Evolutionary conservation across 2,329 filamentous ascomycete species (phyloP), one percentile per base, ranked within the genome.

Genomic region (Albifimbria verrucaria): DNA sequence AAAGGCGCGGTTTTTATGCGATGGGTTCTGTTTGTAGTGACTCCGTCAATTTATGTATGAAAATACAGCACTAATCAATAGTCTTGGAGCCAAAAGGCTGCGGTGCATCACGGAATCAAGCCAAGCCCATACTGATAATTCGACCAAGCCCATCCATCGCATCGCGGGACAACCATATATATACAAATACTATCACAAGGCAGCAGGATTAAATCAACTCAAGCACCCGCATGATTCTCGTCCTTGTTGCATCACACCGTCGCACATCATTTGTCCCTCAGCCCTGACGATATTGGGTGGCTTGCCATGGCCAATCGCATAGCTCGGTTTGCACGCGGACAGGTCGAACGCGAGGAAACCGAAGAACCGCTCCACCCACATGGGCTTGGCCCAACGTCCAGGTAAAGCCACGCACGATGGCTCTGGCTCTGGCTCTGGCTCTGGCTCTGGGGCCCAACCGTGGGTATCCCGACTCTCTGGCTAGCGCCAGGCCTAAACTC

Each of bases 291-390:
- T 18, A 12, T 12, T 39, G 12, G 23, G 32, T 39, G 32, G 32
- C 32, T 39, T 39, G 32, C 12, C 11, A 11, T 43, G 42, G 17
- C 62, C 62, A 64, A 62, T 62, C 56, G 57, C 52, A 55, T 56
- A 48, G 28, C 47, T 47, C 25, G 4, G 7, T 25, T 4, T 21
- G 23, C n/a, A 47, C 26, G 26, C 44, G 44, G 25, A 39, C 32
- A 12, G 32, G 22, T 23, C 15, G 44, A 25, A 56, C 52, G 48
- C 52, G 55, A 56, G 43, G 52, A 63, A 64, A 64, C 61, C 62
- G 62, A 57, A 54, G 52, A 51, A n/a, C n/a, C n/a, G 26, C 12
- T 39, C 32, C 32, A 39, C 15, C 12, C 32, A n/a, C 54, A 50
- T 55, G 50, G 28, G 49, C 49, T 55, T 45, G 36, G 52, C 50